phyloP scores from a whole-genome alignment of 345 rosid genomes.

The Eucalyptus pauciflora region DNA sequence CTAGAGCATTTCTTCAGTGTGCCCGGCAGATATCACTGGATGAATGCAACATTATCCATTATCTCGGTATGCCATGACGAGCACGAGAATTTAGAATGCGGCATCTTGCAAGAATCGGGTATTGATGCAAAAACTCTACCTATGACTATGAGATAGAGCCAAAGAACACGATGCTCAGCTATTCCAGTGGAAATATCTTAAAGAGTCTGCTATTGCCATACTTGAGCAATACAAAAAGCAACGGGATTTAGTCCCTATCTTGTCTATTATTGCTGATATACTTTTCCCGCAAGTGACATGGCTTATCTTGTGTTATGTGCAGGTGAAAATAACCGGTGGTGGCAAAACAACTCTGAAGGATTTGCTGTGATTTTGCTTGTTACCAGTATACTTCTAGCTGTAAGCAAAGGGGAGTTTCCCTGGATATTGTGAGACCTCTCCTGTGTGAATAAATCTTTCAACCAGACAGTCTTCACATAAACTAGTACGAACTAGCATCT shows the following conservation, averaged over 20 bases:
- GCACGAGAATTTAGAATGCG: neutral
- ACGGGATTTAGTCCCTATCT: neutral
- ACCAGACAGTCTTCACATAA: neutral
- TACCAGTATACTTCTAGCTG: neutral
- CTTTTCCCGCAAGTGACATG: neutral
- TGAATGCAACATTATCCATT: neutral
- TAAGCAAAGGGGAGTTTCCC: neutral
- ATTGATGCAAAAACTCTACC: neutral
- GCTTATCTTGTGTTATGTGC: neutral
- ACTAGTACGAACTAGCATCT: neutral
- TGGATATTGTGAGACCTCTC: neutral
- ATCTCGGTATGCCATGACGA: neutral
- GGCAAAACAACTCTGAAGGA: conserved; percentile 41
- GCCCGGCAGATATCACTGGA: neutral
- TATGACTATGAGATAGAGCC: neutral
- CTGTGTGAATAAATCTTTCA: neutral
- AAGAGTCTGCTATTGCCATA: neutral
- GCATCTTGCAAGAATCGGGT: neutral
- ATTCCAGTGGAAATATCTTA: neutral
- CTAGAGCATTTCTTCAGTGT: neutral
- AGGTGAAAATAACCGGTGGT: conserved; percentile 22
- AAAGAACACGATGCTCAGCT: neutral
- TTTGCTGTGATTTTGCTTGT: conserved; percentile 13
- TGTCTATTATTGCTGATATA: neutral
- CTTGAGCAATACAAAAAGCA: neutral